Evolutionary conservation across 192 early-diverging fungal genomes (phyloP).

Genomic region (Fimicolochytrium jonesii): DNA sequence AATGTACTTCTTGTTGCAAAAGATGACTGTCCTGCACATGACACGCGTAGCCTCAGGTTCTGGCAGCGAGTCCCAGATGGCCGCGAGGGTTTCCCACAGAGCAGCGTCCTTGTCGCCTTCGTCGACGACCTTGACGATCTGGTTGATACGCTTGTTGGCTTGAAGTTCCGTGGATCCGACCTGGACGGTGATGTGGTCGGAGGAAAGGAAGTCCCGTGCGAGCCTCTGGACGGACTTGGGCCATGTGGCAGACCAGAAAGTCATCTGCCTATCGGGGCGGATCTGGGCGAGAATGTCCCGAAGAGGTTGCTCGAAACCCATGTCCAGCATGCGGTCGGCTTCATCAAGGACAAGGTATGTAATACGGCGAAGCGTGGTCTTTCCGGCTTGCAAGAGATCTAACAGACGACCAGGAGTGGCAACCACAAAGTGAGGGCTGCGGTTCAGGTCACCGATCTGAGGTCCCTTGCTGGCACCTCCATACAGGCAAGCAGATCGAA

Average conservation of each 20-base stretch:
- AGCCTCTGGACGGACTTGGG: conserved; percentile 84
- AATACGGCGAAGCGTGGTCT: conserved; percentile 75
- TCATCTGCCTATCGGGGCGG: conserved; percentile 38
- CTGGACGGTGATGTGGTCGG: conserved; percentile 75
- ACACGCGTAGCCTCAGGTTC: conserved; percentile 34
- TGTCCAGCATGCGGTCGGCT: conserved; percentile 94
- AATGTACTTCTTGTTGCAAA: conserved; percentile 43
- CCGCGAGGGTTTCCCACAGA: conserved; percentile 56
- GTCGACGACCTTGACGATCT: conserved; percentile 84
- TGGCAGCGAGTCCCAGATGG: conserved; percentile 38
- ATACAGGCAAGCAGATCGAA: conserved; percentile 78
- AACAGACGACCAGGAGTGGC: conserved; percentile 94
- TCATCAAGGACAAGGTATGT: conserved; percentile 97
- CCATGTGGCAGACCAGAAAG: conserved; percentile 92
- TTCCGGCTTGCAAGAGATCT: conserved; percentile 82
- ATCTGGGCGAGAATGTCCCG: conserved; percentile 77
- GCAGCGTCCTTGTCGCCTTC: conserved; percentile 67
- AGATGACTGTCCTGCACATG: conserved; percentile 43
- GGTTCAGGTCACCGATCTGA: conserved; percentile 58
- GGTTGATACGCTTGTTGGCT: conserved; percentile 80
- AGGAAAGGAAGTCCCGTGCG: conserved; percentile 75
- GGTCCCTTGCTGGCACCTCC: conserved; percentile 71
- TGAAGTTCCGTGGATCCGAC: conserved; percentile 83
- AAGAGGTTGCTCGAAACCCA: conserved; percentile 89
- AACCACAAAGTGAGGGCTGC: conserved; percentile 67